phyloP scores from a whole-genome alignment of 1,139 yeast genomes.

The Kodamaea suecica region DNA sequence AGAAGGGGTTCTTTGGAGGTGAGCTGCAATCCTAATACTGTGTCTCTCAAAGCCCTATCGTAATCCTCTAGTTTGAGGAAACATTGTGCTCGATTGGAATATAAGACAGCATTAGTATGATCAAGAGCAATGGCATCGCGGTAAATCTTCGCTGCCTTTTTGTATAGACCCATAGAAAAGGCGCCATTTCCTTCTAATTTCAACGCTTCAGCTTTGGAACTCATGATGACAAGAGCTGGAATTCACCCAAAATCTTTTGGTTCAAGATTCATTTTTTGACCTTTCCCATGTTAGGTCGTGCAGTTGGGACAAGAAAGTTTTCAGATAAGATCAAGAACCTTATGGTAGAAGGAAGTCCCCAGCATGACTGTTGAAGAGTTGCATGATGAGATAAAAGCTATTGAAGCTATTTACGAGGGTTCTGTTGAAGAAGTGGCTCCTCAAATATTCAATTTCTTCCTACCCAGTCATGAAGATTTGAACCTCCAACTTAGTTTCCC shows the following conservation, averaged over 20 bases:
- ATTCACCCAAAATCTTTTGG: neutral
- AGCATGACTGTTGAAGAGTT: conserved; percentile 59
- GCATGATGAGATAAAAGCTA: conserved; percentile 75
- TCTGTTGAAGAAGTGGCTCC: conserved; percentile 32
- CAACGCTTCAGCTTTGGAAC: conserved; percentile 28
- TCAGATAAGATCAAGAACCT: neutral
- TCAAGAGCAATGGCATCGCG: conserved; percentile 61
- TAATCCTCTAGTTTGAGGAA: conserved; percentile 54
- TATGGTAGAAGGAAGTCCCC: too few species aligned
- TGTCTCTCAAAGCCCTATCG: conserved; percentile 58
- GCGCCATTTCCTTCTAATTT: conserved; percentile 64
- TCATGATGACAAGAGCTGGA: conserved; percentile 2
- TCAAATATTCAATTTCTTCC: conserved; percentile 45
- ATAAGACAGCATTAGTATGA: conserved; percentile 58
- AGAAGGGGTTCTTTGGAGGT: conserved; percentile 28
- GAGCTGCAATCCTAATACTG: conserved; percentile 52
- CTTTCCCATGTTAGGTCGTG: conserved; percentile 1
- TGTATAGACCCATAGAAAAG: conserved; percentile 52
- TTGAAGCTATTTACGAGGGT: conserved; percentile 86
- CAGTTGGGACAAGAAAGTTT: neutral
- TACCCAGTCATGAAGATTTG: conserved; percentile 65
- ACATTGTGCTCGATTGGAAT: conserved; percentile 79
- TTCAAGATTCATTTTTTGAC: neutral
- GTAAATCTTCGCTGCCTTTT: conserved; percentile 60
- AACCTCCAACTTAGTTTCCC: conserved; percentile 69